Percentiles rank a stretch among this genome's conserved stretches.
These are phyloP conservation scores for Phytophthora fragariaefolia DNA, from an alignment of 352 stramenopile genomes.

Conservation along the genomic window DNA sequence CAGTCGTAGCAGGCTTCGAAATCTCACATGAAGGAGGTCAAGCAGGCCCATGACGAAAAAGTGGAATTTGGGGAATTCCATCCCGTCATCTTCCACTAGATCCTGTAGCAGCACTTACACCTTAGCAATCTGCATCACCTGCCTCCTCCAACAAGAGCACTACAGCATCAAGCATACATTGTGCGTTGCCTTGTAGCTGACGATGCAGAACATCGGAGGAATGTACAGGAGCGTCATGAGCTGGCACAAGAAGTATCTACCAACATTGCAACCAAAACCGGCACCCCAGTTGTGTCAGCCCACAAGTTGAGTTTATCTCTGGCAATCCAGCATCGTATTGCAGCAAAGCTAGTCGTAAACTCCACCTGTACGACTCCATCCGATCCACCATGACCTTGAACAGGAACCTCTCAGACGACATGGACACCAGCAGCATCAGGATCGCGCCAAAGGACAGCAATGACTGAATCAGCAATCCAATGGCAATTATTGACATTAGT, in stretches of 20 bases:
- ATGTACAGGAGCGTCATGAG: constrained; percentile 91
- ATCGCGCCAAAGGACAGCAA: constrained; percentile 79
- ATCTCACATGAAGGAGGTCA: constrained; percentile 77
- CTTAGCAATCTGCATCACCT: not conserved
- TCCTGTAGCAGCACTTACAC: constrained; percentile 49
- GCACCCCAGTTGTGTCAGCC: not conserved
- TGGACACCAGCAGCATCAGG: constrained; percentile 73
- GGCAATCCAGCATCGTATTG: not conserved
- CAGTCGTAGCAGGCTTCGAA: not conserved
- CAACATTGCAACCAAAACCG: not conserved
- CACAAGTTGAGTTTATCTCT: not conserved
- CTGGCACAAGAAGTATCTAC: constrained; percentile 88
- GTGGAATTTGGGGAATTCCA: constrained; percentile 87
- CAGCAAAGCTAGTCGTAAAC: not conserved
- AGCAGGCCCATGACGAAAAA: constrained; percentile 90
- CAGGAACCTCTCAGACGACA: constrained; percentile 84
- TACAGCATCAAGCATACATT: constrained; percentile 49
- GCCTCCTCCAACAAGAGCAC: not conserved
- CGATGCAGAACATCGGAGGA: constrained; percentile 84
- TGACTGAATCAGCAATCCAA: constrained; percentile 47
- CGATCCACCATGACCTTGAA: constrained; percentile 91
- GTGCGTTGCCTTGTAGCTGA: constrained; percentile 86
- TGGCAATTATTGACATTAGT: not conserved
- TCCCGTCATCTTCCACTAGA: constrained; percentile 85
- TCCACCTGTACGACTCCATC: constrained; percentile 89